phyloP scores from a whole-genome alignment of 2,329 filamentous ascomycete species.

The Aspergillaceae sp. region DNA sequence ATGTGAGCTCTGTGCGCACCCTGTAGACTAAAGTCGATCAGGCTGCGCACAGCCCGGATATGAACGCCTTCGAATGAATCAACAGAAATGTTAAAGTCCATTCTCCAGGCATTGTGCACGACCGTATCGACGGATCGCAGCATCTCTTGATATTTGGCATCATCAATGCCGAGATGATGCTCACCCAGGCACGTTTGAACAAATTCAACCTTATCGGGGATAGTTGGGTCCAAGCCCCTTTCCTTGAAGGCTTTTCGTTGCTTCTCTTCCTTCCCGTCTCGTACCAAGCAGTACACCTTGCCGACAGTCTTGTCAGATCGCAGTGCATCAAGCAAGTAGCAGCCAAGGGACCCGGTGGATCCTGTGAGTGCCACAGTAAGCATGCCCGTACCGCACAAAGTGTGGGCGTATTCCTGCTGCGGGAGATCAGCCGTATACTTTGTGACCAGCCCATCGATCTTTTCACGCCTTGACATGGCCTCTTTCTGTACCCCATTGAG shows the following conservation, averaged over 20 bases:
- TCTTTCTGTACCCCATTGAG: not conserved
- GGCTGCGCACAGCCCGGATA: slow-evolving; percentile 14
- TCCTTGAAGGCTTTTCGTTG: not conserved
- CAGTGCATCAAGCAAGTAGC: slow-evolving; percentile 11
- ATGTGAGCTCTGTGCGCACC: slow-evolving; percentile 11
- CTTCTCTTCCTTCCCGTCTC: slow-evolving; percentile 1
- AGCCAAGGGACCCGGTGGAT: slow-evolving; percentile 14
- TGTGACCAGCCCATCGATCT: not conserved
- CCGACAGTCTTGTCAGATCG: slow-evolving; percentile 2
- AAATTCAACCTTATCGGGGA: slow-evolving; percentile 19
- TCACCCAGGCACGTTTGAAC: slow-evolving; percentile 10
- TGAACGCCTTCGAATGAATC: slow-evolving; percentile 18
- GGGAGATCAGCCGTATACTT: not conserved
- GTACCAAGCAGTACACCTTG: slow-evolving; percentile 14
- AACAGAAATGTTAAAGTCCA: slow-evolving; percentile 23
- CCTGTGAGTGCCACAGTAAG: slow-evolving; percentile 10
- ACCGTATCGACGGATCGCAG: slow-evolving; percentile 11
- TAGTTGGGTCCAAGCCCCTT: not conserved
- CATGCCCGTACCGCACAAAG: not conserved
- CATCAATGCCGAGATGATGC: slow-evolving; percentile 11
- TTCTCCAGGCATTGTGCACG: slow-evolving; percentile 25
- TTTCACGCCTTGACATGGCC: not conserved
- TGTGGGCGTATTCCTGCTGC: not conserved
- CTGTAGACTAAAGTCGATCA: slow-evolving; percentile 17
- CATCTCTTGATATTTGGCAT: slow-evolving; percentile 8